Conservation (phyloP, 352 stramenopile species). For the Globisporangium middletonii region DNA sequence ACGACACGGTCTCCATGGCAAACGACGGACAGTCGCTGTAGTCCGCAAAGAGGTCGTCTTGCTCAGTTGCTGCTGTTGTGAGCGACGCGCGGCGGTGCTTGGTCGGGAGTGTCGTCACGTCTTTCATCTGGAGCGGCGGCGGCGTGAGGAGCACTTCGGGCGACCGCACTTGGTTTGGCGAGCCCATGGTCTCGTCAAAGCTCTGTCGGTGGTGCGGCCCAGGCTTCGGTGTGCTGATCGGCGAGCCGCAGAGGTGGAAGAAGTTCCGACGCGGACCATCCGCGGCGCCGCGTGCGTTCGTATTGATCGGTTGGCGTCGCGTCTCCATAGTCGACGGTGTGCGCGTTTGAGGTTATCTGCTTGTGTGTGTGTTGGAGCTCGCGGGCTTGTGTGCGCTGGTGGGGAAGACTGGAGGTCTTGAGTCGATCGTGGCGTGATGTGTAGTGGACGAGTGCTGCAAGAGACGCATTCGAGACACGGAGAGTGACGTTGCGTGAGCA, state of each 20-base stretch:
- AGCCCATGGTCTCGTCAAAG: conserved; percentile 20
- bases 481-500: neutral
- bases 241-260: conserved; percentile 72
- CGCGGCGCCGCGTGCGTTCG: conserved; percentile 1
- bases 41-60: conserved; percentile 22
- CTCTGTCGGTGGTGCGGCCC: conserved; percentile 34
- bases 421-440: neutral
- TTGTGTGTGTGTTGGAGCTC: neutral
- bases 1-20: conserved; percentile 7
- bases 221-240: conserved; percentile 60
- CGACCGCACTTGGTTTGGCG: conserved; percentile 25
- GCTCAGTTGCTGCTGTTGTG: conserved; percentile 9
- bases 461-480: neutral
- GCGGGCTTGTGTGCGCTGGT: neutral
- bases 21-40: conserved; percentile 23
- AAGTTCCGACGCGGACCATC: conserved; percentile 27
- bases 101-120: conserved; percentile 15
- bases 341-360: neutral
- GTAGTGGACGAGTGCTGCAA: neutral
- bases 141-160: conserved; percentile 18
- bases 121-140: conserved; percentile 27
- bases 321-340: neutral
- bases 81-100: conserved; percentile 10
- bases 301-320: neutral
- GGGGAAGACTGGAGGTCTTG: neutral